Conservation (phyloP, 345 rosid species). For the Dipteronia dyeriana region DNA sequence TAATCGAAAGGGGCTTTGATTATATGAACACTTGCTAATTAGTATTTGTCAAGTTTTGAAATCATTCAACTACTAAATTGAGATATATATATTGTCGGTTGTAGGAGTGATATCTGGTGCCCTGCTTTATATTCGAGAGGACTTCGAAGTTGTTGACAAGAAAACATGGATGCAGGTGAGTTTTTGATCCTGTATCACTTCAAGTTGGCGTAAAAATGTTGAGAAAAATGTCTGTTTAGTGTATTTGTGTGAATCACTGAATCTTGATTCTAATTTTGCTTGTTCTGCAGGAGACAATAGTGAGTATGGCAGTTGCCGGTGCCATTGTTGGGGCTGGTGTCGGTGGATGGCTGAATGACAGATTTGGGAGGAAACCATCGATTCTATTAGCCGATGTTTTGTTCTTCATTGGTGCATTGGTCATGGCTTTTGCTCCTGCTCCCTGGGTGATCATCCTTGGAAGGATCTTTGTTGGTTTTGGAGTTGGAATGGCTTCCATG, state of each 20-base stretch:
- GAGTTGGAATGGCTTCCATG: constrained; percentile 98
- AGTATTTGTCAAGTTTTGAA: neutral
- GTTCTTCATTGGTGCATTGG: constrained; percentile 63
- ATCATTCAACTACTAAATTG: too few relatives aligned
- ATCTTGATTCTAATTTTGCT: neutral
- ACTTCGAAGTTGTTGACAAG: constrained; percentile 58
- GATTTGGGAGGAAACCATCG: constrained; percentile 65
- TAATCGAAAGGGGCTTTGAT: neutral
- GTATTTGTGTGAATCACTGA: neutral
- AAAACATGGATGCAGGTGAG: constrained; percentile 73
- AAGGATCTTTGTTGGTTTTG: constrained; percentile 78
- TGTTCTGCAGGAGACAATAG: constrained; percentile 58
- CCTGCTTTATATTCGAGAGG: constrained; percentile 73
- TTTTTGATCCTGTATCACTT: neutral
- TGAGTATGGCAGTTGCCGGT: constrained; percentile 88
- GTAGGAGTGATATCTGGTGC: constrained; percentile 92
- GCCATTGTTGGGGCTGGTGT: constrained; percentile 85
- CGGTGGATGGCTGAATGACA: constrained; percentile 81
- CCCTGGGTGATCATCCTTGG: constrained; percentile 75
- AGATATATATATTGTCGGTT: neutral
- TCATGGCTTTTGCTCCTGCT: constrained; percentile 75
- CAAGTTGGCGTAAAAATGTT: too few relatives aligned
- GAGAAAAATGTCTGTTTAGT: too few relatives aligned
- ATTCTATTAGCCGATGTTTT: constrained; percentile 61
- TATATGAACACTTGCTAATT: neutral